Evolutionary conservation across 2,329 filamentous ascomycete species (phyloP), one percentile per base, ranked within the genome.

Genomic region (Leptographium radiaticola): DNA sequence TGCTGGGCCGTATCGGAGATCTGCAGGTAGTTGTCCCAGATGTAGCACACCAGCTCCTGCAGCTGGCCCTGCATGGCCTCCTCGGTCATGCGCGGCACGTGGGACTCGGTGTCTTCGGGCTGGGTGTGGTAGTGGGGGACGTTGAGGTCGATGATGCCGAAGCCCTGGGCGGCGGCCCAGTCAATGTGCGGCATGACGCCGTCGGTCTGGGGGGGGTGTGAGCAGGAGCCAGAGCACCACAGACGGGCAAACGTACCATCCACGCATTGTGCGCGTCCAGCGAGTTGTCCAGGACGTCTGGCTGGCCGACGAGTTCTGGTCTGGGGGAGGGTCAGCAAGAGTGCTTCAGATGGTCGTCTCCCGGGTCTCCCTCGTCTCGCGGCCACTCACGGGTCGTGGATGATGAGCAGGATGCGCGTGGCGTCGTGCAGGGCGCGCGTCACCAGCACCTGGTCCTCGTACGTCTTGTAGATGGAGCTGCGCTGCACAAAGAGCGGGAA

Each of bases 1-100:
- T 91, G 81, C 7, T 84, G 81, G 0, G 79, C 75, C 2, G 84
- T 70, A 18, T 87, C 77, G 51, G 83, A 83, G 36, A 87, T 75
- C 72, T 95, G 87, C 20, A 98, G 81, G 64, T 96, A 96, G 64
- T 98, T 98, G 62, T 96, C 90, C 93, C 93, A 98, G 15, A 98
- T 73, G 63, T 95, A 97, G 56, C 79, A 82, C 6, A 91, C 81
- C 12, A 96, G 72, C 57, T 91, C 83, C 57, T 86, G 81, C 0
- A 80, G 83, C 66, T 80, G 79, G 53, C 74, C 72, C 57, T 84
- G 75, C 9, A 81, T 64, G 1, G 67, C 68, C 51, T 66, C 69
- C 59, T 77, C 77, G 34, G 69, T 68, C 33, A 70, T 66, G 2
- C 67, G 63, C 0, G 73, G 70, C 2, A 69, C 74, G 56, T 69